These are phyloP conservation scores for Leccinum pellstonianum DNA, from an alignment of 768 basidiomycete genomes.

Conservation along the genomic window DNA sequence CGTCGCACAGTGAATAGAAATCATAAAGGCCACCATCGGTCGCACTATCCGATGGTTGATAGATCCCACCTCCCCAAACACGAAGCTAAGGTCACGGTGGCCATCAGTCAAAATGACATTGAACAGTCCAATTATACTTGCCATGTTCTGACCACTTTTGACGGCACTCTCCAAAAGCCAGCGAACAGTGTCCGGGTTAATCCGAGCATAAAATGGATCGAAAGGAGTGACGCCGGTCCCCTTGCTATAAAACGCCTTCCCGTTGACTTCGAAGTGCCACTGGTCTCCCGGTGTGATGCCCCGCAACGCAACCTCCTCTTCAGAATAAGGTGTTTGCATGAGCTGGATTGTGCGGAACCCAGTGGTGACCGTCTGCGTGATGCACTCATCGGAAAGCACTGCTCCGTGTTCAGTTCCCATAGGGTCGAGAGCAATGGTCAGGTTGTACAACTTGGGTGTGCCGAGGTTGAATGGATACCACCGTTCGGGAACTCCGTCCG, in stretches of 20 bases:
- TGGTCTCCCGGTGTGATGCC: constrained; percentile 60
- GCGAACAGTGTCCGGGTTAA: constrained; percentile 46
- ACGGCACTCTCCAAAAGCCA: constrained; percentile 59
- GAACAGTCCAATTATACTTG: constrained; percentile 23
- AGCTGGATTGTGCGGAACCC: constrained; percentile 60
- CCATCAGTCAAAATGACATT: not conserved
- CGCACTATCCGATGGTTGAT: too few relatives aligned
- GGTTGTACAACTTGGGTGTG: too few relatives aligned
- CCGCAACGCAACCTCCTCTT: constrained; percentile 41
- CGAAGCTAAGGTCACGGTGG: constrained; percentile 40
- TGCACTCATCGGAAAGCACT: constrained; percentile 14
- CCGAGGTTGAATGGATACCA: too few relatives aligned
- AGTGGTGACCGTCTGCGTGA: constrained; percentile 45
- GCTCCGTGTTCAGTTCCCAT: not conserved
- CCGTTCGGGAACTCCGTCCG: too few relatives aligned
- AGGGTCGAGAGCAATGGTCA: constrained; percentile 9
- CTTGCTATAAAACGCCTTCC: constrained; percentile 51
- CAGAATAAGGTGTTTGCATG: constrained; percentile 46
- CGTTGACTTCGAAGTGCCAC: constrained; percentile 61
- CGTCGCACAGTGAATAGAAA: too few relatives aligned
- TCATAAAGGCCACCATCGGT: too few relatives aligned
- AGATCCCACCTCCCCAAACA: constrained; percentile 19
- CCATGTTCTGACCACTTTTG: constrained; percentile 58
- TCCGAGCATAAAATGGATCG: constrained; percentile 57
- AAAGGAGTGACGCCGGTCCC: constrained; percentile 62